Evolutionary conservation across 2,329 filamentous ascomycete species (phyloP), one percentile per base, ranked within the genome.

Genomic region (Ophiostoma fasciatum): DNA sequence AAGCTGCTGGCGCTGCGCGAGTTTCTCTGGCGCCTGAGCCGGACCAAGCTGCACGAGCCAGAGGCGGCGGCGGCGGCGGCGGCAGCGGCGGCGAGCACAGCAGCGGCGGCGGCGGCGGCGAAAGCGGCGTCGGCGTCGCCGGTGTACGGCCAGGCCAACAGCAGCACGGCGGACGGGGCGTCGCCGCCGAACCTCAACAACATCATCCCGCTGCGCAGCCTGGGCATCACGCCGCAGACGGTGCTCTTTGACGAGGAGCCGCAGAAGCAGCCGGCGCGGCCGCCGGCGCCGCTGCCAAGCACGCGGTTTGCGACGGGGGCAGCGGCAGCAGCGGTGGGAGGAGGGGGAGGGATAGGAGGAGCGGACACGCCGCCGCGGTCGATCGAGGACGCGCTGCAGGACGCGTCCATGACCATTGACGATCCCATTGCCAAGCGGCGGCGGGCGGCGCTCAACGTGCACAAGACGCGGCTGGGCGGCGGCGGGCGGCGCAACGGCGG

Each of bases 361-460:
- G n/a, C n/a, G n/a, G n/a, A n/a, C n/a, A n/a, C n/a, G n/a, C 36
- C 42, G 21, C 44, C 45, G 7, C 81, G 83, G 46, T 93, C 85
- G 0, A 90, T 96, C 45, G 75, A 82, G 4, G 88, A 96, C 56
- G 90, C 90, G 6, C 63, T 96, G 13, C 64, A 93, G 21, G 90
- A 96, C 55, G 90, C 90, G 7, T 92, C 85, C 1, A 87, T 83
- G 60, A 85, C 81, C 1, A 84, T 90, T 43, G 80, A 88, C 49
- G 76, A 80, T 44, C 63, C 74, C 1, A 56, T 71, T 7, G 60
- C 71, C 3, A 68, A 64, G 50, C 64, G 64, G 44, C 63, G 63
- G 36, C 62, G 64, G 21, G 62, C 64, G 12, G 64, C 65, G 0
- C 48, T 63, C n/a, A 71, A 71, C 42, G 60, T 48, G 11, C 68